Evolutionary conservation across 257 asterid species (phyloP).

Genomic region (Cruciata laevipes): DNA sequence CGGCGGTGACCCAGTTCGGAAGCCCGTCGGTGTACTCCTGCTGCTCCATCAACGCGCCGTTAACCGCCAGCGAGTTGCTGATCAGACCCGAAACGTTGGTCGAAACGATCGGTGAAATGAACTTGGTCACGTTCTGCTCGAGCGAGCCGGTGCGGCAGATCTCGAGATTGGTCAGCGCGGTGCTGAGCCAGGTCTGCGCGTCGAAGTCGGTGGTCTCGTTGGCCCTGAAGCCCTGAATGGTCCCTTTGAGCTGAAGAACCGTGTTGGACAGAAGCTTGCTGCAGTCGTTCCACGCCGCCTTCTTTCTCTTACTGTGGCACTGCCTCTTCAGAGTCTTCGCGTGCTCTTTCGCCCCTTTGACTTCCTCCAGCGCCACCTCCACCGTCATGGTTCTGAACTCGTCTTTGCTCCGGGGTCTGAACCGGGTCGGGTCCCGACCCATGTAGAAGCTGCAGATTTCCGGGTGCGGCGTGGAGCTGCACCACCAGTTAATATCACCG

Average conservation of each 20-base stretch:
- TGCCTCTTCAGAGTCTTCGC: constrained; percentile 22
- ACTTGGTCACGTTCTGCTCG: constrained; percentile 34
- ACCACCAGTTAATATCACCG: constrained; percentile 46
- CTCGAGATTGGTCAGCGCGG: constrained; percentile 54
- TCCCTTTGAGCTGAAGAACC: constrained; percentile 38
- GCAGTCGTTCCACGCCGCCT: constrained; percentile 39
- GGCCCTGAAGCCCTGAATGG: constrained; percentile 24
- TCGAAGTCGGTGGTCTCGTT: constrained; percentile 32
- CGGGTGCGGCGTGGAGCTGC: constrained; percentile 62
- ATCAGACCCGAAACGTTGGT: constrained; percentile 43
- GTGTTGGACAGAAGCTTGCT: constrained; percentile 41
- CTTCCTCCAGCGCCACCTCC: constrained; percentile 47
- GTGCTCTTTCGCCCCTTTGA: constrained; percentile 23
- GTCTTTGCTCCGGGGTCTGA: constrained; percentile 25
- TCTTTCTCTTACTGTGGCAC: constrained; percentile 25
- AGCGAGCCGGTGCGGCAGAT: constrained; percentile 48
- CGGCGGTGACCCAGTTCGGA: constrained; percentile 39
- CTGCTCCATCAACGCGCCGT: constrained; percentile 30
- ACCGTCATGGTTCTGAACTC: constrained; percentile 48
- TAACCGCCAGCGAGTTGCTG: constrained; percentile 54
- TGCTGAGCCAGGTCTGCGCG: constrained; percentile 80
- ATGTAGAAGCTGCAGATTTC: constrained; percentile 43
- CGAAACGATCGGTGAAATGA: constrained; percentile 40
- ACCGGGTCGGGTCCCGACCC: constrained; percentile 19
- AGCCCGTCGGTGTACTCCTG: constrained; percentile 15